phyloP scores from a whole-genome alignment of 805 yeast species.

The Tetrapisispora iriomotensis region DNA sequence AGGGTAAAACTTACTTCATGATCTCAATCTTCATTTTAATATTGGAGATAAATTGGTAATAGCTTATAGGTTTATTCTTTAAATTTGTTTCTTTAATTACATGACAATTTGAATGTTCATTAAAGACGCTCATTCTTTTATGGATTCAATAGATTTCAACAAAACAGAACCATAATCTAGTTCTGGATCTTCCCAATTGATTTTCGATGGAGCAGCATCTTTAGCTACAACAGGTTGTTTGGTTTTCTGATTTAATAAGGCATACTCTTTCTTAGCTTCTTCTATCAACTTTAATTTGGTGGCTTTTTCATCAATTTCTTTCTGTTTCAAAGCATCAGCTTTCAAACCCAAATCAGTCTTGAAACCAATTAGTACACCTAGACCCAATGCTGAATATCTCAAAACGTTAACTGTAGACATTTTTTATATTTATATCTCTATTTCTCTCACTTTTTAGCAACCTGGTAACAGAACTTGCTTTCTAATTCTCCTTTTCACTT shows the following conservation, averaged over 20 bases:
- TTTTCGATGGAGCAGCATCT: slow-evolving; percentile 24
- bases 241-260: slow-evolving; percentile 45
- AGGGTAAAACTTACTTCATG: background rate
- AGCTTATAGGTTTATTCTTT: no score
- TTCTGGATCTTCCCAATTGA: slow-evolving; percentile 82
- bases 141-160: slow-evolving; percentile 52
- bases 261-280: slow-evolving; percentile 85
- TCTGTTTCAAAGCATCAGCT: slow-evolving; percentile 46
- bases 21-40: no score
- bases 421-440: no score
- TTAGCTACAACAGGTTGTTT: background rate
- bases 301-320: slow-evolving; percentile 48
- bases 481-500: no score
- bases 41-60: no score
- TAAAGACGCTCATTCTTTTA: slow-evolving; percentile 23
- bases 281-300: slow-evolving; percentile 65
- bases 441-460: no score
- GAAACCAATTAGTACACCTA: slow-evolving; percentile 85
- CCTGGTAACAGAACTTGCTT: background rate
- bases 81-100: slow-evolving; percentile 1
- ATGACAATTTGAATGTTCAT: background rate
- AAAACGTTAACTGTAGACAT: slow-evolving; percentile 56
- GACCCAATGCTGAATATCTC: slow-evolving; percentile 85
- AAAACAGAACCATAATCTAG: slow-evolving; percentile 71
- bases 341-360: slow-evolving; percentile 67